These are phyloP conservation scores for Albugo laibachii DNA, from an alignment of 352 stramenopile genomes.

Conservation along the genomic window DNA sequence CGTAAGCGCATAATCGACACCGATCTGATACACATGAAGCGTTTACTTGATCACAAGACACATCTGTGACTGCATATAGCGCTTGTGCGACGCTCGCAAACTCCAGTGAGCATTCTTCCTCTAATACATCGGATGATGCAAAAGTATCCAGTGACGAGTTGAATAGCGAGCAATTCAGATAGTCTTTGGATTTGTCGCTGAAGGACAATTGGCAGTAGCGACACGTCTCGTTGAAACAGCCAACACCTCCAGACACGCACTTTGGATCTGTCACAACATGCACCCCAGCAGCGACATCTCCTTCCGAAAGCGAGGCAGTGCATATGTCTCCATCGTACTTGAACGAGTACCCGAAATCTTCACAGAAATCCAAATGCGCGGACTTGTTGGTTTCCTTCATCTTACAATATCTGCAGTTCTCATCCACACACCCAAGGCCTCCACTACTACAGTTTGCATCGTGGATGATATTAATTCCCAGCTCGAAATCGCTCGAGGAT, in stretches of 20 bases:
- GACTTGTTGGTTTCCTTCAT: slow-evolving; percentile 14
- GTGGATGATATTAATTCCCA: slow-evolving; percentile 14
- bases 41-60: slow-evolving; percentile 5
- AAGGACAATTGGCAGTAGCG: slow-evolving; percentile 8
- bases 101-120: no score
- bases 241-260: slow-evolving; percentile 3
- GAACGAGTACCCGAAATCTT: slow-evolving; percentile 7
- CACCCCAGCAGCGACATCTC: slow-evolving; percentile 5
- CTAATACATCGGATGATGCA: no score
- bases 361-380: slow-evolving; percentile 13
- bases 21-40: slow-evolving; percentile 9
- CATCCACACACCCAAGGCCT: slow-evolving; percentile 20
- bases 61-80: slow-evolving; percentile 9
- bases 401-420: slow-evolving; percentile 21
- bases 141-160: no score
- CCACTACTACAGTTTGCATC: slow-evolving; percentile 13
- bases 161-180: neutral
- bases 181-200: neutral
- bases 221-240: slow-evolving; percentile 6
- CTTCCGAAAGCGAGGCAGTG: slow-evolving; percentile 1
- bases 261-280: slow-evolving; percentile 7
- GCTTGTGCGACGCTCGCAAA: no score
- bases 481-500: slow-evolving; percentile 5
- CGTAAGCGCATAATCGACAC: slow-evolving; percentile 9
- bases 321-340: slow-evolving; percentile 4